phyloP scores from a whole-genome alignment of 2,329 filamentous ascomycete species.

The Diaporthe caulivora region DNA sequence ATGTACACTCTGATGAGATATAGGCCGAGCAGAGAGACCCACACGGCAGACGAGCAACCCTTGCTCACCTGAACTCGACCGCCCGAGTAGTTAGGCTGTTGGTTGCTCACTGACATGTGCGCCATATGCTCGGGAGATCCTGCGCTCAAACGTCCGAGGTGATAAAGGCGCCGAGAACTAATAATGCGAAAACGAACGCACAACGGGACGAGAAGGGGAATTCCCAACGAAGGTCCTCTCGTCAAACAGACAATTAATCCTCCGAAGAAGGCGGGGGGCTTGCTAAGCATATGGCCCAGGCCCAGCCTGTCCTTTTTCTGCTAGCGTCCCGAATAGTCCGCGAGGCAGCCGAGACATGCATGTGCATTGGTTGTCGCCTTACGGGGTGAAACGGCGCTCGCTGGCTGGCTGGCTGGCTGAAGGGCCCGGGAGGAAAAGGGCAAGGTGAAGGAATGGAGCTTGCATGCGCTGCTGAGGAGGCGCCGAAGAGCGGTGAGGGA shows the following conservation, averaged over 20 bases:
- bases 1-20: constrained; percentile 8
- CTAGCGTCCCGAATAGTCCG: constrained; percentile 20
- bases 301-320: not conserved
- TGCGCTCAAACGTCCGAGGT: not conserved
- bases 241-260: not conserved
- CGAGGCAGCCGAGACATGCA: constrained; percentile 37
- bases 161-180: not conserved
- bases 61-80: constrained; percentile 13
- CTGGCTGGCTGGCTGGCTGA: constrained; percentile 20
- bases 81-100: constrained; percentile 1
- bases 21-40: constrained; percentile 3
- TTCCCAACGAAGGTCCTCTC: not conserved
- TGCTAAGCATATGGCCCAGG: constrained; percentile 8
- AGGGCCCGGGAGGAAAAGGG: constrained; percentile 15
- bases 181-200: constrained; percentile 12
- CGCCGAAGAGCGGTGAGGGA: constrained; percentile 33
- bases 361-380: constrained; percentile 30
- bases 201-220: not conserved
- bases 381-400: constrained; percentile 9
- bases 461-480: constrained; percentile 24
- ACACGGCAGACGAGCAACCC: constrained; percentile 7
- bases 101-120: constrained; percentile 5
- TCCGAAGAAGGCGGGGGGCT: not conserved
- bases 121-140: not conserved
- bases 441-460: constrained; percentile 23